These are phyloP conservation scores for Acidiella bohemica DNA, from an alignment of 495 filamentous ascomycete species.

Conservation along the genomic window DNA sequence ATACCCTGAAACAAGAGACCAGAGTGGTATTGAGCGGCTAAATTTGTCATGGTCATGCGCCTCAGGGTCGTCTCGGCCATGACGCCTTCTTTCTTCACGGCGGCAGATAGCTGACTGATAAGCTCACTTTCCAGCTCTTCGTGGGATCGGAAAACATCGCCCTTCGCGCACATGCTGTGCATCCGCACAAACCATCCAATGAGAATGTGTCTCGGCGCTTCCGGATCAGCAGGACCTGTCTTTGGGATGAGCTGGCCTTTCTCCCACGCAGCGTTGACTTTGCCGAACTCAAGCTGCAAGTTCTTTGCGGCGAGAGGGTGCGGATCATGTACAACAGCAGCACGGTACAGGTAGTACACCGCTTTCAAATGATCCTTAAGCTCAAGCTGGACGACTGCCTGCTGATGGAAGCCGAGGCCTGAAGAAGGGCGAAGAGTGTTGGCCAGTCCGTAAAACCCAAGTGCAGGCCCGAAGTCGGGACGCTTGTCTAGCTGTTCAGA, in stretches of 20 bases:
- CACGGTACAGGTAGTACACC: slow-evolving; percentile 79
- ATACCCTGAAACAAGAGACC: slow-evolving; percentile 47
- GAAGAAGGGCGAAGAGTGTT: slow-evolving; percentile 62
- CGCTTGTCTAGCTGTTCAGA: slow-evolving; percentile 46
- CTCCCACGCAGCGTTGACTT: slow-evolving; percentile 46
- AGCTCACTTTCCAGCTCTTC: slow-evolving; percentile 81
- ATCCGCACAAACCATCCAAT: slow-evolving; percentile 75
- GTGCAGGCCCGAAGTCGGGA: slow-evolving; percentile 64
- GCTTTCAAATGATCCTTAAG: slow-evolving; percentile 65
- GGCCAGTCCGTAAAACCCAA: slow-evolving; percentile 75
- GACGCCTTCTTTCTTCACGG: slow-evolving; percentile 50
- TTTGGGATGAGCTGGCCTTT: slow-evolving; percentile 44
- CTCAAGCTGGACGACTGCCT: slow-evolving; percentile 68
- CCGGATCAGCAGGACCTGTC: slow-evolving; percentile 34
- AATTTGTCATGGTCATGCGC: slow-evolving; percentile 73
- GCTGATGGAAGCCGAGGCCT: slow-evolving; percentile 74
- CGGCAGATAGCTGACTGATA: slow-evolving; percentile 56
- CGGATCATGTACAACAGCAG: slow-evolving; percentile 56
- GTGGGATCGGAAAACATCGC: slow-evolving; percentile 54
- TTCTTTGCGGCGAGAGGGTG: slow-evolving; percentile 60
- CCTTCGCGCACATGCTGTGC: slow-evolving; percentile 71
- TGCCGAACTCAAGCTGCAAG: slow-evolving; percentile 68
- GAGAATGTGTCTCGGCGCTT: slow-evolving; percentile 39
- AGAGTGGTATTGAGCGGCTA: slow-evolving; percentile 66
- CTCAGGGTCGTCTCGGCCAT: slow-evolving; percentile 51